Percentiles rank a stretch among this genome's conserved stretches.
These are phyloP conservation scores for Paspalum vaginatum DNA, from an alignment of 176 grass and related monocot genomes.

Conservation along the genomic window DNA sequence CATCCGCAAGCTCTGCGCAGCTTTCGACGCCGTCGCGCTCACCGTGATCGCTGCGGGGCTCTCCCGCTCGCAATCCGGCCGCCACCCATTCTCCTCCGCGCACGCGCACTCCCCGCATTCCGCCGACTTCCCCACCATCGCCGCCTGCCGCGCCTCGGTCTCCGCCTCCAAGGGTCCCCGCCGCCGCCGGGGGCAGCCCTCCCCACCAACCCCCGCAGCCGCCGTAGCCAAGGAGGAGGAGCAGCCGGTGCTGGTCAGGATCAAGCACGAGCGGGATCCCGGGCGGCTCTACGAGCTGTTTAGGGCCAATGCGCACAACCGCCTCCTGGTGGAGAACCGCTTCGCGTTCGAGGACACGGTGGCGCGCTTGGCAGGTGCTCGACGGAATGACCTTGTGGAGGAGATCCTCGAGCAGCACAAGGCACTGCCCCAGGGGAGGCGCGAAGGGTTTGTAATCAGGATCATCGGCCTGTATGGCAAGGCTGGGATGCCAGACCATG, in stretches of 20 bases:
- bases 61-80: conserved; percentile 50
- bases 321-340: conserved; percentile 75
- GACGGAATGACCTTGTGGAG: conserved; percentile 86
- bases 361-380: conserved; percentile 68
- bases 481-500: conserved; percentile 72
- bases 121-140: conserved; percentile 73
- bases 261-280: conserved; percentile 81
- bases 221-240: conserved; percentile 5
- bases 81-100: conserved; percentile 46
- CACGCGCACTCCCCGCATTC: conserved; percentile 34
- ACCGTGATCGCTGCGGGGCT: conserved; percentile 81
- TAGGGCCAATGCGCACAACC: conserved; percentile 70
- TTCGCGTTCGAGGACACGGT: conserved; percentile 81
- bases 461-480: conserved; percentile 76
- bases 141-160: conserved; percentile 62
- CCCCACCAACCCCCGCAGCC: neutral
- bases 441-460: conserved; percentile 84
- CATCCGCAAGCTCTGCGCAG: conserved; percentile 74
- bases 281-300: conserved; percentile 83
- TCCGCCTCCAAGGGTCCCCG: conserved; percentile 14
- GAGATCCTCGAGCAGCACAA: conserved; percentile 87
- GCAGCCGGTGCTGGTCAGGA: conserved; percentile 55
- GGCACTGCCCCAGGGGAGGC: conserved; percentile 73
- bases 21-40: conserved; percentile 78
- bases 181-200: neutral